These are phyloP conservation scores for Lactarius deliciosus DNA, from an alignment of 768 basidiomycete genomes.

Conservation along the genomic window DNA sequence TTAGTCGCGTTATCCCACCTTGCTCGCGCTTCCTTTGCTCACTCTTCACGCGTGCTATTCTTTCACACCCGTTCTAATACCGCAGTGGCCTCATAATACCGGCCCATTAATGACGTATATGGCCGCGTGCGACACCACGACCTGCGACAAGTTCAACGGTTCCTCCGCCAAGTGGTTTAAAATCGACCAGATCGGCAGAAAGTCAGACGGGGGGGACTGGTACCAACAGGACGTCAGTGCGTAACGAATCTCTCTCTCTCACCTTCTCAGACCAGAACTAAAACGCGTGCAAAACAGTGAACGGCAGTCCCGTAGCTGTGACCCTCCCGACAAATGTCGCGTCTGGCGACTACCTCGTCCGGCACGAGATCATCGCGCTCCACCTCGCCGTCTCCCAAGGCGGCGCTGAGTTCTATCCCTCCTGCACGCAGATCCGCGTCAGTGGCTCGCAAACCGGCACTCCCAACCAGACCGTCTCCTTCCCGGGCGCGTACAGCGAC, in stretches of 20 bases:
- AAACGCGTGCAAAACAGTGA: conserved; percentile 27
- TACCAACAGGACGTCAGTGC: conserved; percentile 35
- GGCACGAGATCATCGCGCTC: conserved; percentile 78
- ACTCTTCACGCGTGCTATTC: neutral
- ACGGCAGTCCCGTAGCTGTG: conserved; percentile 32
- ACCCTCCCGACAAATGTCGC: conserved; percentile 48
- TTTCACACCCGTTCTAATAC: neutral
- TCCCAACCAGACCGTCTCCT: conserved; percentile 56
- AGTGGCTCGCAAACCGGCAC: conserved; percentile 52
- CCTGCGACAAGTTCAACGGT: conserved; percentile 61
- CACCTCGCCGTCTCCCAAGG: conserved; percentile 57
- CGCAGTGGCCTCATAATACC: conserved; percentile 55
- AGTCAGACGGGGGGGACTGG: conserved; percentile 33
- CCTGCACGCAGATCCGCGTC: conserved; percentile 58
- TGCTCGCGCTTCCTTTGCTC: neutral
- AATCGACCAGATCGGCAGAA: conserved; percentile 37
- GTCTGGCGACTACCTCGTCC: conserved; percentile 71
- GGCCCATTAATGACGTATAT: conserved; percentile 78
- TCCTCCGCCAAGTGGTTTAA: conserved; percentile 73
- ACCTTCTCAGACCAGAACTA: neutral
- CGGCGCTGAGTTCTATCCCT: conserved; percentile 81
- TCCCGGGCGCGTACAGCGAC: conserved; percentile 75
- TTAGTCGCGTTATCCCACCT: conserved; percentile 23
- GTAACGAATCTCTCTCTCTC: conserved; percentile 14
- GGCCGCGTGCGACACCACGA: conserved; percentile 53